Conservation (phyloP, 2,329 filamentous ascomycete species). For the Fusarium humuli region DNA sequence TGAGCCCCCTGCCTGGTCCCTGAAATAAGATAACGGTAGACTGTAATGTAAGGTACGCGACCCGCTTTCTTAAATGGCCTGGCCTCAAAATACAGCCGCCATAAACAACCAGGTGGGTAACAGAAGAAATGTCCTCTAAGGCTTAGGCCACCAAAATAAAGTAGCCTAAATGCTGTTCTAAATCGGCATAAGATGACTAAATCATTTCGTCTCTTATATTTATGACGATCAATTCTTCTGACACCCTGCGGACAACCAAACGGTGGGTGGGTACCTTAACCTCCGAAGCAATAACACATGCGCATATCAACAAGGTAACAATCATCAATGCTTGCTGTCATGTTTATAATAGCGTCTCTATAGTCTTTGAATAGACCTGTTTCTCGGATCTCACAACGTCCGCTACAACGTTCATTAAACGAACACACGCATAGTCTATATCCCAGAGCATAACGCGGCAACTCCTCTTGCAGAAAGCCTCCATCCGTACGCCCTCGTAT, state of each 20-base stretch:
- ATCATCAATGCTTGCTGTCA: constrained; percentile 12
- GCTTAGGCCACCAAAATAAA: too few relatives aligned
- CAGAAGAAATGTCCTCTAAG: too few relatives aligned
- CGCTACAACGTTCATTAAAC: constrained; percentile 23
- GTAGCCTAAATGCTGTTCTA: too few relatives aligned
- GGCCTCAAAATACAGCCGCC: constrained; percentile 32
- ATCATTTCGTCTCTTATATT: too few relatives aligned
- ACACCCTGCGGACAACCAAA: background rate
- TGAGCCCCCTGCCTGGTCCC: constrained; percentile 33
- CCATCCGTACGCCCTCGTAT: background rate
- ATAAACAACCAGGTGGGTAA: constrained; percentile 4
- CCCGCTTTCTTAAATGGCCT: constrained; percentile 6
- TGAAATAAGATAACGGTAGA: constrained; percentile 34
- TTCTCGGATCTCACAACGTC: background rate
- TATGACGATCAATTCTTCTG: too few relatives aligned
- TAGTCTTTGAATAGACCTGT: background rate
- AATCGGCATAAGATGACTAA: too few relatives aligned
- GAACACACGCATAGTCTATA: constrained; percentile 2
- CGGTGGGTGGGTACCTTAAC: constrained; percentile 5
- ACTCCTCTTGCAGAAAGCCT: background rate
- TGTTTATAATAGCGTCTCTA: constrained; percentile 4
- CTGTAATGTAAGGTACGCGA: constrained; percentile 38
- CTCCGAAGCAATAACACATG: constrained; percentile 13
- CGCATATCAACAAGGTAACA: constrained; percentile 20
- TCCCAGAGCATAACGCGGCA: constrained; percentile 8